phyloP scores from a whole-genome alignment of 306 rosid genomes.

The Macrotyloma uniflorum region DNA sequence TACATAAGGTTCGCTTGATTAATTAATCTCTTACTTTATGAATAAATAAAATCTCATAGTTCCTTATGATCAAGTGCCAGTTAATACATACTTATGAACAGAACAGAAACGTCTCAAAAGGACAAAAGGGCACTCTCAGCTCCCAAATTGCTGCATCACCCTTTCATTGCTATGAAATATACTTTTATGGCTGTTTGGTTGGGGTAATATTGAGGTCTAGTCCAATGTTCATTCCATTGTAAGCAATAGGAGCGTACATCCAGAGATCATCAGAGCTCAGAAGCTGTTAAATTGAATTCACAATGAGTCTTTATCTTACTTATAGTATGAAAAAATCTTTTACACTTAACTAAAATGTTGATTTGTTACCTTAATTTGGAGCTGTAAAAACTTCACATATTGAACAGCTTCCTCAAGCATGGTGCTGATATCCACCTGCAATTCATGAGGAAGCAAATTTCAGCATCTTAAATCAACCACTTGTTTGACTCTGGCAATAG shows the following conservation, averaged over 20 bases:
- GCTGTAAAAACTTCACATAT: slow-evolving; percentile 87
- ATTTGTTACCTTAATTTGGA: slow-evolving; percentile 80
- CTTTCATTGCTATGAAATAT: slow-evolving; percentile 15
- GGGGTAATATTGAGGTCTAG: slow-evolving; percentile 59
- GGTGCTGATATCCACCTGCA: slow-evolving; percentile 95
- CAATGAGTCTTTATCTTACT: slow-evolving; percentile 14
- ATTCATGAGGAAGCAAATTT: slow-evolving; percentile 32
- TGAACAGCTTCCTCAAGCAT: slow-evolving; percentile 98
- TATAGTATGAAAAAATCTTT: not conserved
- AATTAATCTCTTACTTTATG: slow-evolving; percentile 20
- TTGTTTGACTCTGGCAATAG: not conserved
- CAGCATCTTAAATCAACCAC: not conserved
- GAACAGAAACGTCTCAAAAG: slow-evolving; percentile 15
- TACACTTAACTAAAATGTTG: not conserved
- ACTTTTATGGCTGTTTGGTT: slow-evolving; percentile 44
- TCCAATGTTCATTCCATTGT: slow-evolving; percentile 87
- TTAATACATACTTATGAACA: slow-evolving; percentile 22
- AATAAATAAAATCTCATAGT: not conserved
- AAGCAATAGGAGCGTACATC: slow-evolving; percentile 97
- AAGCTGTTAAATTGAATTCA: slow-evolving; percentile 54
- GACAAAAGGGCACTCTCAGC: slow-evolving; percentile 22
- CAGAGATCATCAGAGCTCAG: slow-evolving; percentile 86
- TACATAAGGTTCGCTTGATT: slow-evolving; percentile 22
- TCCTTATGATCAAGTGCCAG: slow-evolving; percentile 15
- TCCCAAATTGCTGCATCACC: slow-evolving; percentile 10